Evolutionary conservation across 164 flowering plant species (phyloP).

Genomic region (Berberis vulgaris): DNA sequence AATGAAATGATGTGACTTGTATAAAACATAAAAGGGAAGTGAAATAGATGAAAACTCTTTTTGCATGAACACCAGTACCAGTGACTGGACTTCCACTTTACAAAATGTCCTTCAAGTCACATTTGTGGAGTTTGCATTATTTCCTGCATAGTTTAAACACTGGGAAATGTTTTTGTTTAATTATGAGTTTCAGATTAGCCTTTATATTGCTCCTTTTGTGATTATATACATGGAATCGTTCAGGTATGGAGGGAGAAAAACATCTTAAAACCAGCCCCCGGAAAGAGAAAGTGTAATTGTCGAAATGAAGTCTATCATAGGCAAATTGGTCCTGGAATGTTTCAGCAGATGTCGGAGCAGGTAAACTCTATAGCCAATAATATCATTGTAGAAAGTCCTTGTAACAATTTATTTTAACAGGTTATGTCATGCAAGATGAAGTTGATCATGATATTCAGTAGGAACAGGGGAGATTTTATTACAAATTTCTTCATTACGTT

Average conservation of each 20-base stretch:
- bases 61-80: no score
- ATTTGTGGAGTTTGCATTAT: no score
- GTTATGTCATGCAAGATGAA: neutral
- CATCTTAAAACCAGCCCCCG: constrained; percentile 86
- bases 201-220: neutral
- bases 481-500: no score
- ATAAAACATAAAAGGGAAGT: no score
- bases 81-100: no score
- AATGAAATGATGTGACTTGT: no score
- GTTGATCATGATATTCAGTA: neutral
- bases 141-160: no score
- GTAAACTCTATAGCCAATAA: constrained; percentile 22
- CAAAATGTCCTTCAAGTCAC: no score
- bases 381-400: constrained; percentile 1
- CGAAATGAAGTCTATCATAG: constrained; percentile 96
- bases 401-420: neutral
- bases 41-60: no score
- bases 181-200: no score
- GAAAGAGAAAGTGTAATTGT: constrained; percentile 92
- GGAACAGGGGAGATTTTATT: no score
- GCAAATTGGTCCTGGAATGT: constrained; percentile 99
- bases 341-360: constrained; percentile 98
- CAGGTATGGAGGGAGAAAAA: constrained; percentile 99
- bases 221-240: neutral
- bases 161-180: no score